These are phyloP conservation scores for Fusarium papillatum DNA, from an alignment of 2,329 filamentous ascomycete species.

Conservation along the genomic window DNA sequence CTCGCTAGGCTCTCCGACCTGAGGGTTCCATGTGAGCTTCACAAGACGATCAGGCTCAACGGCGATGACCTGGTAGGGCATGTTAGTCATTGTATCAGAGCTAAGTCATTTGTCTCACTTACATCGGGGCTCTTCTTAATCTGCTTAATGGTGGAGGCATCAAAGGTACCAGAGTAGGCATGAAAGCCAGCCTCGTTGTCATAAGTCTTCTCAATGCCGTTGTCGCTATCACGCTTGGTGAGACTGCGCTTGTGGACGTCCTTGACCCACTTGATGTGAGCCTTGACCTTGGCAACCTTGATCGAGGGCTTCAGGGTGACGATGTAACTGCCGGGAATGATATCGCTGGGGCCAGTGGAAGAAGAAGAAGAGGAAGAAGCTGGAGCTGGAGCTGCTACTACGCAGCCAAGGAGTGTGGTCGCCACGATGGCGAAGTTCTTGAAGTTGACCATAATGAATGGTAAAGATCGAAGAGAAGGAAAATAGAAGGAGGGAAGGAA, in stretches of 20 bases:
- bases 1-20: conserved; percentile 15
- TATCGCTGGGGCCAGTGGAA: conserved; percentile 18
- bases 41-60: conserved; percentile 49
- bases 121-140: conserved; percentile 59
- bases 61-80: conserved; percentile 36
- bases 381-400: conserved; percentile 30
- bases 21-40: conserved; percentile 32
- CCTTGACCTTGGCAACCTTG: conserved; percentile 57
- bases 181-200: conserved; percentile 47
- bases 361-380: conserved; percentile 21
- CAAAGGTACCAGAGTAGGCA: conserved; percentile 61
- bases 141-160: conserved; percentile 53
- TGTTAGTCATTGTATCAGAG: conserved; percentile 1
- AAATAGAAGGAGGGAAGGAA: conserved; percentile 10
- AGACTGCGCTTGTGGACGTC: conserved; percentile 67
- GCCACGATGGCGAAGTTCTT: conserved; percentile 41
- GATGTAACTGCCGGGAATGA: conserved; percentile 65
- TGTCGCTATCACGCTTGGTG: conserved; percentile 57
- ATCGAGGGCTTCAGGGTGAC: conserved; percentile 71
- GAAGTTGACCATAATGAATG: conserved; percentile 45
- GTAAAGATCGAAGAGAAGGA: background rate
- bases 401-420: conserved; percentile 39
- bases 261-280: conserved; percentile 63
- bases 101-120: conserved; percentile 28
- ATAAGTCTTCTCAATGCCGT: conserved; percentile 49